These are phyloP conservation scores for Paramecium sexaurelia DNA, from an alignment of 73 alveolate genomes.

Conservation along the genomic window DNA sequence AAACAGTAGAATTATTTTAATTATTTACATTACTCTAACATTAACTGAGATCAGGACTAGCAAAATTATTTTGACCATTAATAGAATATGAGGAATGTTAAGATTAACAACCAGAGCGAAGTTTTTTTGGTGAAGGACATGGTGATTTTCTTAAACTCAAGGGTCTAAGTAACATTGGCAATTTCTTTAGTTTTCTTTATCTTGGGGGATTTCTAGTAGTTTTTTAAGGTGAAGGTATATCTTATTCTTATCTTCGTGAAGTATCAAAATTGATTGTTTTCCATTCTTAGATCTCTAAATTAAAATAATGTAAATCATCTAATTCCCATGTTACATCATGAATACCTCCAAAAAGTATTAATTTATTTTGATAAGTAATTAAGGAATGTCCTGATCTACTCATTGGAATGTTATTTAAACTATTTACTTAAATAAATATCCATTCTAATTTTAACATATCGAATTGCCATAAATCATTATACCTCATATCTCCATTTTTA, in stretches of 20 bases:
- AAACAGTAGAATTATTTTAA: neutral
- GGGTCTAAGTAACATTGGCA: neutral
- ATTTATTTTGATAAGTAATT: slow-evolving; percentile 53
- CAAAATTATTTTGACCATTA: neutral
- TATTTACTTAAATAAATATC: slow-evolving; percentile 41
- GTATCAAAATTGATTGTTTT: slow-evolving; percentile 49
- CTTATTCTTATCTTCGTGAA: slow-evolving; percentile 41
- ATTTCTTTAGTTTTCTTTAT: neutral
- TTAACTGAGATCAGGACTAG: neutral
- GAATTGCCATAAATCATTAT: slow-evolving; percentile 76
- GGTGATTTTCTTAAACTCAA: slow-evolving; percentile 16
- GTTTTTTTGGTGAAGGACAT: neutral
- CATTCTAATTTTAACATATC: slow-evolving; percentile 57
- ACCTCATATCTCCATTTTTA: slow-evolving; percentile 61
- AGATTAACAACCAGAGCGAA: neutral
- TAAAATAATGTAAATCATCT: slow-evolving; percentile 76
- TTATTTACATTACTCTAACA: neutral
- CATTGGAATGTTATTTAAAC: slow-evolving; percentile 50
- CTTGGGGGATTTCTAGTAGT: neutral
- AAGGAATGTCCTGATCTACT: slow-evolving; percentile 82
- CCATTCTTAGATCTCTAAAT: slow-evolving; percentile 67
- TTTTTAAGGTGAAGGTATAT: slow-evolving; percentile 2
- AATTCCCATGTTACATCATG: slow-evolving; percentile 84
- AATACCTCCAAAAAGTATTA: slow-evolving; percentile 85
- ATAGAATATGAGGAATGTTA: neutral